phyloP scores from a whole-genome alignment of 345 rosid genomes.

The Cardamine resedifolia region DNA sequence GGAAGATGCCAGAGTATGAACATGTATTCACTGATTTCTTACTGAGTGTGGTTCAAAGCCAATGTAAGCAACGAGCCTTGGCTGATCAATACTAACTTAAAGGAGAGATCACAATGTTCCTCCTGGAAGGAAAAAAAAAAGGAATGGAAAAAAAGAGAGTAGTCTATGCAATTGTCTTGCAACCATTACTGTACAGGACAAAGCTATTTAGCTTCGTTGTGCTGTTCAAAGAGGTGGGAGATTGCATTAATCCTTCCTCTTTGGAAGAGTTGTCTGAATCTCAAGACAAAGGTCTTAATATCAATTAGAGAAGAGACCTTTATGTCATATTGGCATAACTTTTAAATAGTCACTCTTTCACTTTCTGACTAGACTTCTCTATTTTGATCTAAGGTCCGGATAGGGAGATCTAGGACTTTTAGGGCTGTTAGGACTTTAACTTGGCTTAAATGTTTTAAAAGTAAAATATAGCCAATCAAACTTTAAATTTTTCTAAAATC shows the following conservation, averaged over 20 bases:
- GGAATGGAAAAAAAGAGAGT: not conserved
- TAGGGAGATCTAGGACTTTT: too few species aligned
- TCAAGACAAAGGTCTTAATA: not conserved
- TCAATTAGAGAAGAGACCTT: not conserved
- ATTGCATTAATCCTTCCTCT: conserved; percentile 4
- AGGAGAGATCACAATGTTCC: not conserved
- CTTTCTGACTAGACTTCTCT: not conserved
- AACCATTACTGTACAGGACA: conserved; percentile 19
- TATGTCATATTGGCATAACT: not conserved
- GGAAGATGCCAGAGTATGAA: conserved; percentile 84
- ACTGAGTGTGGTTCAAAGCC: conserved; percentile 57
- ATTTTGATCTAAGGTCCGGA: too few species aligned
- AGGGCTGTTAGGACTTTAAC: too few species aligned
- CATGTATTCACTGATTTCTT: conserved; percentile 77
- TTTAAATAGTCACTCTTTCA: not conserved
- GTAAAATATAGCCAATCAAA: too few species aligned
- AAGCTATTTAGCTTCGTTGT: conserved; percentile 6
- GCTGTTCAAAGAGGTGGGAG: not conserved
- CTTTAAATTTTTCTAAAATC: too few species aligned
- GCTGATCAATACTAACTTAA: not conserved
- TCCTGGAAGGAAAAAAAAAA: not conserved
- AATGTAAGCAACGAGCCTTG: conserved; percentile 41
- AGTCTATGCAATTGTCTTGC: conserved; percentile 6
- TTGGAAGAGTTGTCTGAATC: not conserved
- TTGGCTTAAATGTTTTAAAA: too few species aligned